Evolutionary conservation across 192 early-diverging fungal species (phyloP), one percentile per base, ranked within the genome.

Genomic region (Podila verticillata): DNA sequence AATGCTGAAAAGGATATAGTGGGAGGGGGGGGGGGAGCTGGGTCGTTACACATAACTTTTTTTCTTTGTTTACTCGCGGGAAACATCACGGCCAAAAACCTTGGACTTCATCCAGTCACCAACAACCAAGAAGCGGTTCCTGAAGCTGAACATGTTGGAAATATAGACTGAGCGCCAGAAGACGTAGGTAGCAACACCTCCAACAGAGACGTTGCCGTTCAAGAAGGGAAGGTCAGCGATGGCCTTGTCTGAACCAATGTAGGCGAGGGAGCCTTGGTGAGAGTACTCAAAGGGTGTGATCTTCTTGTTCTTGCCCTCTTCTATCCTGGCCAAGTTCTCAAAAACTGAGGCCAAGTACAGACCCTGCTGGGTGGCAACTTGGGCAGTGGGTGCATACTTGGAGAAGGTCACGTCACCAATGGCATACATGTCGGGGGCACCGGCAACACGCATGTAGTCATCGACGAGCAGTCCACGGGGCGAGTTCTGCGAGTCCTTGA

Each of bases 91-190:
- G 30, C 97, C 97, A 89, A 96, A 97, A 31, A 94, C 68, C 57
- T 84, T 93, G 70, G 93, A 92, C 86, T 97, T 98, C 75, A 89
- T 83, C 96, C 97, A 98, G 84, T 98, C 97, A 44, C 92, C 92
- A 4, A 90, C 87, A 54, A 98, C 97, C 65, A 79, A 95, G 86
- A 51, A 88, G 80, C 88, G 77, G 87, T 97, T 98, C 70, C 95
- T 89, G 66, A 93, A 81, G 36, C 95, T 93, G 79, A 96, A 97
- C 58, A 97, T 87, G 84, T 92, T 92, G 72, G 85, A 90, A 32
- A 93, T 69, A 70, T 92, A 93, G 10, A 89, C 92, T 7, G 90
- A 91, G 70, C 91, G 87, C 93, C 91, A 93, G 88, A 93, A 93
- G 72, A 92, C 87, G 80, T 89, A 94, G 10, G 91, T 92, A 32